Evolutionary conservation across 768 basidiomycete genomes (phyloP).

Genomic region (Lactifluus pinguis): DNA sequence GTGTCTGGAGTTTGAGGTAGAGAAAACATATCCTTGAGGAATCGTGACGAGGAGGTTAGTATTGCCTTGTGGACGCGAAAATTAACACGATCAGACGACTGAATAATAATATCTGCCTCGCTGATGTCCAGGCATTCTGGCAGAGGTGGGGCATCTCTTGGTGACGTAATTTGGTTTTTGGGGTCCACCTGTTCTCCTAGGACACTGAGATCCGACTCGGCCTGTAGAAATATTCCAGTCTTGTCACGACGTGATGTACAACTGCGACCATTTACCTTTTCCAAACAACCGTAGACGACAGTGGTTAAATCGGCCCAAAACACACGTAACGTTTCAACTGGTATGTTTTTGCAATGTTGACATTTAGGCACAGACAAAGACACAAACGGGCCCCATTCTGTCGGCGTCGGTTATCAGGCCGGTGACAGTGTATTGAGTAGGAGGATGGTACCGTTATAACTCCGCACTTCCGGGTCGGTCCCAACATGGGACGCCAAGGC

Average conservation of each 20-base stretch:
- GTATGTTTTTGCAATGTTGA: not conserved
- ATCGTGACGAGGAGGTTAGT: slow-evolving; percentile 1
- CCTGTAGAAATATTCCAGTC: not conserved
- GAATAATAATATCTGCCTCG: not conserved
- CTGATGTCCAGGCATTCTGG: not conserved
- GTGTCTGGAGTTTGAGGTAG: slow-evolving; percentile 3
- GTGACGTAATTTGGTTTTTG: not conserved
- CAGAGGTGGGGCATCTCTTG: not conserved
- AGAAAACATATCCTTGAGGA: slow-evolving; percentile 16
- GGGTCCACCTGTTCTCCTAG: not conserved
- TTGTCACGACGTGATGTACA: not conserved
- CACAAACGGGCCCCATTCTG: too few relatives aligned
- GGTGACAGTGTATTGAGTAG: too few relatives aligned
- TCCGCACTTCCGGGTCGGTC: too few relatives aligned
- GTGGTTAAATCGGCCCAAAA: not conserved
- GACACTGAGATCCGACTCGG: not conserved
- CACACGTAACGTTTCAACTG: not conserved
- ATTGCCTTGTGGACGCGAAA: slow-evolving; percentile 11
- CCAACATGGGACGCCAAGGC: not conserved
- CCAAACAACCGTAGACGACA: not conserved
- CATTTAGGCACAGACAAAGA: too few relatives aligned
- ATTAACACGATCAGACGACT: not conserved
- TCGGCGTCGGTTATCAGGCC: too few relatives aligned
- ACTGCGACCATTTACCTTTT: not conserved
- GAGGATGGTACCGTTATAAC: too few relatives aligned